Base-by-base conservation (phyloP, 805 yeast genomes). In the Helenozyma baotianmanensis region DNA sequence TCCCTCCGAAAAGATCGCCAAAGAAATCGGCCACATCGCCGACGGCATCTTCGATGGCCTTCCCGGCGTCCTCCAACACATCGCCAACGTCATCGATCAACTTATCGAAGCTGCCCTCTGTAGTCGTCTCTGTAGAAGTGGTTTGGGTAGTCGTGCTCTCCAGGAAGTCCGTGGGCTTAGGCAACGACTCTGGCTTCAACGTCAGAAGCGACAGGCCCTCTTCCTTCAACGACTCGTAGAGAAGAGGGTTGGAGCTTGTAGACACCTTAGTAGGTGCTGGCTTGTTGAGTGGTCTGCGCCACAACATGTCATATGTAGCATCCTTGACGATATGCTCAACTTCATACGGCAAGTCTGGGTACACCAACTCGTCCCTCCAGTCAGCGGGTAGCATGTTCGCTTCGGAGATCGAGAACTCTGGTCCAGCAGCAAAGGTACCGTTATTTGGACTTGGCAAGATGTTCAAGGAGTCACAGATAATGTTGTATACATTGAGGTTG, bases 401-500 rank as follows among this genome's bases (percentile, higher is more conserved):
- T 1, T 36, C 22, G 4, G 67, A 47, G 12, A 64, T 27, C 1
- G 47, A 35, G 21, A 42, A 42, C 12, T 14, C 23, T 6, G 19
- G 8, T 6, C 19, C 8, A 0, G 39, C 19, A 2, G 15, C 14
- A 9, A 11, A 12, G 0, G 76, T 54, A 1, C 90, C 90, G 45
- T 82, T 82, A 45, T 80, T 82, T 1, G 69, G 56, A 6, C 78
- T 63, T 0, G 87, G 81, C 3, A 10, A 29, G 19, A 74, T 28
- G 18, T 53, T 50, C 35, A 84, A 58, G 1, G 82, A 65, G 11
- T 82, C 82, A 57, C 95, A 82, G 2, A 89, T 38, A 15, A 89
- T 68, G 43, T 80, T 76, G 57, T 86, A 89, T 4, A 89, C 68
- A 39, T 87, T 84, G 10, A 72, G 64, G 53, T 87, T 90, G 9